A percentile compares a stretch with the other conserved stretches of the same genome.
Evolutionary conservation across 2,329 filamentous ascomycete species (phyloP).

Genomic region (Leptoxyphium fumago): DNA sequence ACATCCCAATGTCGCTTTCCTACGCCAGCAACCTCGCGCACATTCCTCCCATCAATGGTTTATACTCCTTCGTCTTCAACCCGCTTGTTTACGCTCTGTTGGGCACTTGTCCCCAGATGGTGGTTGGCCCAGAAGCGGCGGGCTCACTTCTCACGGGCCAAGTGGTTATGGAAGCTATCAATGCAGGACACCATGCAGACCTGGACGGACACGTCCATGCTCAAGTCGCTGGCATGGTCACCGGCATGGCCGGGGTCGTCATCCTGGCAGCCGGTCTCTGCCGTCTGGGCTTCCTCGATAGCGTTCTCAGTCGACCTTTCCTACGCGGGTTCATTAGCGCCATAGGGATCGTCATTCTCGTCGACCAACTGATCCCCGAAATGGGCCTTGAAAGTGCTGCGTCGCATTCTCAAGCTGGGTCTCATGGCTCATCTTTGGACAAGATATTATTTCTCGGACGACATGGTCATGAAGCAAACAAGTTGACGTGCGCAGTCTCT

Average conservation of each 20-base stretch:
- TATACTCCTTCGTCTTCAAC: slow-evolving; percentile 89
- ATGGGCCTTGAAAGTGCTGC: slow-evolving; percentile 60
- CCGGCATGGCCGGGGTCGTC: slow-evolving; percentile 73
- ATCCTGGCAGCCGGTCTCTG: slow-evolving; percentile 78
- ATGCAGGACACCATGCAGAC: slow-evolving; percentile 47
- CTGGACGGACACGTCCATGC: slow-evolving; percentile 61
- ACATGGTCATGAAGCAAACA: slow-evolving; percentile 53
- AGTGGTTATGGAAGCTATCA: slow-evolving; percentile 65
- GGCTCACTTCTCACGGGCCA: slow-evolving; percentile 82
- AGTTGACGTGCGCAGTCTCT: slow-evolving; percentile 61
- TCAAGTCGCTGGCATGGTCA: slow-evolving; percentile 72
- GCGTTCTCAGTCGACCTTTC: slow-evolving; percentile 83
- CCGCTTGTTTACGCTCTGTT: slow-evolving; percentile 82
- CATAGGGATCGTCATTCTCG: slow-evolving; percentile 88
- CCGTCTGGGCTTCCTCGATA: slow-evolving; percentile 82
- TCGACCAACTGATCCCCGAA: slow-evolving; percentile 87
- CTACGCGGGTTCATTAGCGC: slow-evolving; percentile 91
- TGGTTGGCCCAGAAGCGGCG: slow-evolving; percentile 88
- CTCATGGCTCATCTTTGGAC: slow-evolving; percentile 72
- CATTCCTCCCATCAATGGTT: slow-evolving; percentile 79
- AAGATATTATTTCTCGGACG: slow-evolving; percentile 68
- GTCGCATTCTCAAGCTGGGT: slow-evolving; percentile 44
- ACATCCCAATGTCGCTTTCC: slow-evolving; percentile 92
- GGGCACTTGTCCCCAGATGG: slow-evolving; percentile 82
- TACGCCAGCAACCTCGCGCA: slow-evolving; percentile 86